Evolutionary conservation across 176 grass and related monocot species (phyloP), one percentile per base, ranked within the genome.

Genomic region (Eleusine coracana): DNA sequence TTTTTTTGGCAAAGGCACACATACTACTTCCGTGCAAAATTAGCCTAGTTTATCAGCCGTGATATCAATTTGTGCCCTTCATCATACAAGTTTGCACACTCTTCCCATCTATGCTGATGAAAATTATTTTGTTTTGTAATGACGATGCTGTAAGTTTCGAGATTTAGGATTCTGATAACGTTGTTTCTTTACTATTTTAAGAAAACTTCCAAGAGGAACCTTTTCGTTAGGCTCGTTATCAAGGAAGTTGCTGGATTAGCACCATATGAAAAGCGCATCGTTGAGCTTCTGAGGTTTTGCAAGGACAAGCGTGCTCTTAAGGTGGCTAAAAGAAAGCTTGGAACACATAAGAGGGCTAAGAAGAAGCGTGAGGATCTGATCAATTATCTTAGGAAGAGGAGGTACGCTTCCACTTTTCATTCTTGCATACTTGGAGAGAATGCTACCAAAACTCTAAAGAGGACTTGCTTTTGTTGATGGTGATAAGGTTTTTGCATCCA

Each of bases 371-470:
- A 89, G 76, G 80, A 84, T 41, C 86, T 86, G 80, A 3, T 60
- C 60, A 52, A 80, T 72, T 34, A 80, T 80, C 70, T 87, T 76
- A 89, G 87, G 84, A 92, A 72, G 87, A 89, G 81, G 80, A 89
- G 87, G 76, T 87, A 86, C 59, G 39, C 34, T 75, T 62, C 65
- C 70, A 74, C 85, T 75, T 80, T 36, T 68, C 54, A 9, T 88
- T 80, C 23, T 63, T 27, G 73, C 40, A 70, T 70, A 78, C 28
- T 23, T 38, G 21, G 49, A 60, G 12, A 39, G 28, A 81, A 73
- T 90, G 38, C 67, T 60, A 70, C 72, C 7, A 42, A 74, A 70
- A 37, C 34, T 82, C 49, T 42, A 82, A 82, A 73, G 79, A 44
- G 2, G 44, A 71, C 71, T 15, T 61, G 13, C 88, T 86, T 90